Evolutionary conservation across 768 basidiomycete species (phyloP).

Genomic region (Podaxis sp.): DNA sequence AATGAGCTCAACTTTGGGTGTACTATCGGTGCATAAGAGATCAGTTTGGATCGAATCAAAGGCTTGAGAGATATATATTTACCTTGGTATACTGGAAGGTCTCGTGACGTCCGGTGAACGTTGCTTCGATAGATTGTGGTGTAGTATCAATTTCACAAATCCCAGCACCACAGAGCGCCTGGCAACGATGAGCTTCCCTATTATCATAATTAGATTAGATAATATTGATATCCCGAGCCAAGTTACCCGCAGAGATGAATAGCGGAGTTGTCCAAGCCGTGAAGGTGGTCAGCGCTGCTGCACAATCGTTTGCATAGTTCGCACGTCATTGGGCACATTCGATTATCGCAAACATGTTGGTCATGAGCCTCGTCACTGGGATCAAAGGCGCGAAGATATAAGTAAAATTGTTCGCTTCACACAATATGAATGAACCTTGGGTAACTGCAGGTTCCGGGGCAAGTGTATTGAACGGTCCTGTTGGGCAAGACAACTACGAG

Average conservation of each 20-base stretch:
- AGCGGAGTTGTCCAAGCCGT: constrained; percentile 39
- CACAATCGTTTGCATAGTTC: constrained; percentile 58
- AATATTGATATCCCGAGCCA: background rate
- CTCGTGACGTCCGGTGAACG: constrained; percentile 58
- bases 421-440: constrained; percentile 33
- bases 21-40: too few species aligned
- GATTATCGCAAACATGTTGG: constrained; percentile 49
- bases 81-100: constrained; percentile 70
- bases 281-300: constrained; percentile 47
- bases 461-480: constrained; percentile 34
- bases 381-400: background rate
- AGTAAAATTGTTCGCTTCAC: background rate
- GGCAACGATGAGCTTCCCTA: constrained; percentile 58
- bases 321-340: constrained; percentile 54
- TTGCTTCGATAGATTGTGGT: constrained; percentile 60
- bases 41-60: background rate
- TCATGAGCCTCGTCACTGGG: constrained; percentile 44
- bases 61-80: background rate
- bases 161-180: constrained; percentile 43
- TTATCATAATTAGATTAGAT: background rate
- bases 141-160: constrained; percentile 60
- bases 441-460: constrained; percentile 41
- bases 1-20: too few species aligned
- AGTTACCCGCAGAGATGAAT: constrained; percentile 59
- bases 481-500: constrained; percentile 25